Base-by-base conservation (phyloP, 768 basidiomycete species). In the Termitomyces sp. region DNA sequence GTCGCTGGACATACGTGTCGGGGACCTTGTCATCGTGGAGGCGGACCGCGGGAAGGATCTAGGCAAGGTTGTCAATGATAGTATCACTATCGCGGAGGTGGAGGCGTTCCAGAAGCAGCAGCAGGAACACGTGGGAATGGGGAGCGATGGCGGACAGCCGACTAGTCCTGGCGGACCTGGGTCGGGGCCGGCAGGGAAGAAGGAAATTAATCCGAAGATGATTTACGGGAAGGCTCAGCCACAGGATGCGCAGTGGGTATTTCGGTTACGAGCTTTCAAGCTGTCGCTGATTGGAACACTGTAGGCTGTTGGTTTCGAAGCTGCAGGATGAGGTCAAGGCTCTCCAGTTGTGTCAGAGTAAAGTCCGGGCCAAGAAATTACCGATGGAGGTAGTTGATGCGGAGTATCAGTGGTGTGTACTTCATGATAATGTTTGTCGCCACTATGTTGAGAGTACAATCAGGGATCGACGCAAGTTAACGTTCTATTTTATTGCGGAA, bases 311-410 rank as follows among this genome's bases (percentile, higher is more conserved):
- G 59, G 77, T 85, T 27, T 77, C 85, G 41, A 99, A 98, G 77
- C 78, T 85, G 55, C 87, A 89, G 66, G 96, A 99, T 71, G 96
- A 99, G 73, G 73, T 85, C 56, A 95, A 95, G 73, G 96, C 96
- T 21, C 75, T 99, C 43, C 87, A 91, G 65, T 76, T 98, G 54
- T 97, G 95, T 64, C 86, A 93, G 71, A 90, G 79, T 59, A 98
- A 98, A 71, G 95, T 97, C 14, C 79, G 87, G 53, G 92, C 94
- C 70, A 91, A 95, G 76, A 94, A 94, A 69, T 75, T 98, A 67
- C 95, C 95, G 17, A 99, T 99, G 96, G 93, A 98, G 72, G 95
- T 99, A 57, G 87, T 97, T 48, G 96, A 98, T 71, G 96, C 95
- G 32, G 96, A 98, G 73, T 99, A 95, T 75, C 96, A 99, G 69